phyloP scores from a whole-genome alignment of 2,329 filamentous ascomycete species.

The Metarhizium brunneum region DNA sequence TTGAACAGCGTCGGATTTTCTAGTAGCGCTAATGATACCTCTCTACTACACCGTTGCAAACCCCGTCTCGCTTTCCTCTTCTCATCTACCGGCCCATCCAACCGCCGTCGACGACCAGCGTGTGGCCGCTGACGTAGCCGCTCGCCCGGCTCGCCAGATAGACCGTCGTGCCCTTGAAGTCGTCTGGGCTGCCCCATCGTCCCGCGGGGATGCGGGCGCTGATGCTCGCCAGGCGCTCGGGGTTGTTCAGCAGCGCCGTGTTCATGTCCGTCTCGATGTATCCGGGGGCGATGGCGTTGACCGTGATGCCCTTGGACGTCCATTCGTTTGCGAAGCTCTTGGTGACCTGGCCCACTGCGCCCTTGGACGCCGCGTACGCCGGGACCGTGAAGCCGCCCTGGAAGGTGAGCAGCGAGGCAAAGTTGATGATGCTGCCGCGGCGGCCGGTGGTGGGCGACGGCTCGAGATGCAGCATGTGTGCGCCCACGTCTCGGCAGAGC shows the following conservation, averaged over 20 bases:
- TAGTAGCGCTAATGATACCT: too few relatives aligned
- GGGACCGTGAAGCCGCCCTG: constrained; percentile 84
- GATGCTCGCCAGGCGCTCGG: constrained; percentile 62
- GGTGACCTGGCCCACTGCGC: constrained; percentile 74
- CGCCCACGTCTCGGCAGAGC: constrained; percentile 66
- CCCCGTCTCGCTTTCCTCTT: not conserved
- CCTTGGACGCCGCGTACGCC: constrained; percentile 80
- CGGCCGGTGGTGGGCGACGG: constrained; percentile 40
- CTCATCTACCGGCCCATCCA: constrained; percentile 72
- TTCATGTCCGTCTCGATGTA: constrained; percentile 98
- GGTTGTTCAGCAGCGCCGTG: constrained; percentile 65
- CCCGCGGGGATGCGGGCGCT: constrained; percentile 74
- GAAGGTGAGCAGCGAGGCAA: constrained; percentile 72
- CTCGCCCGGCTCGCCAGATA: constrained; percentile 71
- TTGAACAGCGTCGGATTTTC: too few relatives aligned
- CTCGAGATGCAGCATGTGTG: constrained; percentile 60
- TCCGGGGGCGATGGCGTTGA: constrained; percentile 83
- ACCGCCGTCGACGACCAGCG: constrained; percentile 77
- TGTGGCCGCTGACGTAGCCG: constrained; percentile 72
- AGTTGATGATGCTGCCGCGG: constrained; percentile 71
- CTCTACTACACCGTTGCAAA: too few relatives aligned
- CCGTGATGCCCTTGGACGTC: constrained; percentile 67
- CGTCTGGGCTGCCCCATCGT: constrained; percentile 73
- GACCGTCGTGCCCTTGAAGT: constrained; percentile 77
- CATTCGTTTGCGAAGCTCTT: constrained; percentile 84